phyloP scores from a whole-genome alignment of 495 filamentous ascomycete species.

The Penicillium maclennaniae region DNA sequence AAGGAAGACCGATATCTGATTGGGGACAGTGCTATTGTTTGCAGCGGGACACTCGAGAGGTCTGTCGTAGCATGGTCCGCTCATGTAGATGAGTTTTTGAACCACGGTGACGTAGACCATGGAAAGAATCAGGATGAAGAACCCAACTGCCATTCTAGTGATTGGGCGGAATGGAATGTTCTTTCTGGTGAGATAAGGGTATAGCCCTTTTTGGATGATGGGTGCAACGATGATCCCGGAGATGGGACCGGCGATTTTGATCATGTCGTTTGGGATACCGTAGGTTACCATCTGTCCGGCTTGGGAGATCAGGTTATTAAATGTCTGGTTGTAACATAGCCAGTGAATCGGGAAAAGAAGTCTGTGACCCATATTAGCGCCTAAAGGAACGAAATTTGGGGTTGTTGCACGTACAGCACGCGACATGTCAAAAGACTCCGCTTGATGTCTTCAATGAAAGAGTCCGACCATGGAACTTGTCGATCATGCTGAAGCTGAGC shows the following conservation, averaged over 20 bases:
- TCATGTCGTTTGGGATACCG: constrained; percentile 19
- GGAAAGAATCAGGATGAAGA: constrained; percentile 35
- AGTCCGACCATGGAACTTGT: constrained; percentile 24
- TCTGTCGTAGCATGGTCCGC: constrained; percentile 48
- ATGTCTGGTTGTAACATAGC: constrained; percentile 31
- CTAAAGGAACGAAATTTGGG: background rate
- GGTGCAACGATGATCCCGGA: constrained; percentile 43
- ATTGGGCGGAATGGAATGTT: constrained; percentile 46
- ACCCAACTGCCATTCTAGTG: constrained; percentile 48
- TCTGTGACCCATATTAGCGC: constrained; percentile 4
- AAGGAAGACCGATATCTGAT: constrained; percentile 46
- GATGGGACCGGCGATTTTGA: constrained; percentile 3
- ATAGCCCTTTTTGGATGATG: constrained; percentile 44
- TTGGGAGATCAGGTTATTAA: constrained; percentile 53
- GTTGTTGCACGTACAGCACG: constrained; percentile 37
- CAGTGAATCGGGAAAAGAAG: constrained; percentile 25
- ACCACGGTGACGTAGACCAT: constrained; percentile 50
- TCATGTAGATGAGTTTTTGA: constrained; percentile 35
- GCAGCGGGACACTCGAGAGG: constrained; percentile 38
- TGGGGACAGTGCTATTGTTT: constrained; percentile 23
- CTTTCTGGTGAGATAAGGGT: constrained; percentile 36
- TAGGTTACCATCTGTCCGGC: constrained; percentile 48
- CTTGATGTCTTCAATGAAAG: constrained; percentile 51
- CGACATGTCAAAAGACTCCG: constrained; percentile 24
- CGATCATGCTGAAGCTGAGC: constrained; percentile 19